Evolutionary conservation across 345 rosid species (phyloP).

Genomic region (Clarkia xantiana): DNA sequence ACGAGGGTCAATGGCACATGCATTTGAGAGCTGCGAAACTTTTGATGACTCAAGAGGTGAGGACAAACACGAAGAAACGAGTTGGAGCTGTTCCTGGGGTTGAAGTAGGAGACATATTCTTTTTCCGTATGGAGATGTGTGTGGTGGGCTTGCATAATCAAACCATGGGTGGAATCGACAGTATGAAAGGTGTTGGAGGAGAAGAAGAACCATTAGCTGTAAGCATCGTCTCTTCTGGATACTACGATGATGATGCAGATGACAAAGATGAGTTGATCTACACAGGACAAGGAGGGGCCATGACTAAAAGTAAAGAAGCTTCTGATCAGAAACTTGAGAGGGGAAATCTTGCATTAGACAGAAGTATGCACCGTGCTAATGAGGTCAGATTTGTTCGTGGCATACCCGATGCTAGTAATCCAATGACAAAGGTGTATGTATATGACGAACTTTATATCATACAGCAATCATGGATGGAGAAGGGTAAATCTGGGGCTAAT

Average conservation of each 20-base stretch:
- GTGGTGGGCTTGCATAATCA: conserved; percentile 64
- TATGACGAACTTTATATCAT: conserved; percentile 68
- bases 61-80: conserved; percentile 63
- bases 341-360: conserved; percentile 86
- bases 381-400: conserved; percentile 71
- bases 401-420: conserved; percentile 33
- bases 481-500: conserved; percentile 59
- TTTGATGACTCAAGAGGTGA: conserved; percentile 53
- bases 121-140: conserved; percentile 71
- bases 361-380: conserved; percentile 51
- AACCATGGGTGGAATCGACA: conserved; percentile 77
- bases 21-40: conserved; percentile 40
- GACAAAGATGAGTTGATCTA: conserved; percentile 55
- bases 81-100: conserved; percentile 67
- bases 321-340: conserved; percentile 81
- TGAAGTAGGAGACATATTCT: conserved; percentile 71
- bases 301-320: conserved; percentile 18
- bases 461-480: conserved; percentile 71
- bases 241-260: conserved; percentile 55
- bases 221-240: conserved; percentile 72
- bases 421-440: conserved; percentile 35
- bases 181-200: conserved; percentile 25
- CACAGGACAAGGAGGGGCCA: conserved; percentile 70
- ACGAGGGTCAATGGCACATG: conserved; percentile 24
- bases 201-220: conserved; percentile 62